Percentiles rank a stretch among this genome's conserved stretches.
These are phyloP conservation scores for Citrus inodora DNA, from an alignment of 345 rosid genomes.

Conservation along the genomic window DNA sequence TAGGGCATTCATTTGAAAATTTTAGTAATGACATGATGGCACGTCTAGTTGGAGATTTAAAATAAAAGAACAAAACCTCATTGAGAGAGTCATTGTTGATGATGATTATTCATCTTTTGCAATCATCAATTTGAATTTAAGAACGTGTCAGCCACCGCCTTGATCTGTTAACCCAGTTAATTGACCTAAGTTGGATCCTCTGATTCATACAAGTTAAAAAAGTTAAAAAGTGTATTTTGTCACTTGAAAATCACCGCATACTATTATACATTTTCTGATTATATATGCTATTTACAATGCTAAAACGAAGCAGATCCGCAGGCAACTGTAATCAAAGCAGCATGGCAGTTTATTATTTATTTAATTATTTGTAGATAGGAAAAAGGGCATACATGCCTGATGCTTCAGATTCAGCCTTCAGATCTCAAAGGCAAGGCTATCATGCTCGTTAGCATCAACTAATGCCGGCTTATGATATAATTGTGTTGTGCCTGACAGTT, in stretches of 20 bases:
- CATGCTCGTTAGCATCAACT: background rate
- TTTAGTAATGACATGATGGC: constrained; percentile 25
- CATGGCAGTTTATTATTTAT: background rate
- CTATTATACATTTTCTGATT: too few species aligned
- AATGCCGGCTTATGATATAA: constrained; percentile 1
- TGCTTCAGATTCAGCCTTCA: too few species aligned
- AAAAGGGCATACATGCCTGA: background rate
- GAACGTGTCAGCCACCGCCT: constrained; percentile 15
- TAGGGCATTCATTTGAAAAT: background rate
- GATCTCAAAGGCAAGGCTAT: background rate
- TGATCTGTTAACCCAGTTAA: background rate
- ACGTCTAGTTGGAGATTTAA: constrained; percentile 6
- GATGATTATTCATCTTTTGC: background rate
- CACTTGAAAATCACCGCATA: too few species aligned
- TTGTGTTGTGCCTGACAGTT: background rate
- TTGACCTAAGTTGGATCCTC: background rate
- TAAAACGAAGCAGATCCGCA: background rate
- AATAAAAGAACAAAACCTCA: background rate
- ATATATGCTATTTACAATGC: too few species aligned
- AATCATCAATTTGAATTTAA: background rate
- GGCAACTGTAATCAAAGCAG: background rate
- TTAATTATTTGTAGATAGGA: background rate
- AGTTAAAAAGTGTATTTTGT: background rate
- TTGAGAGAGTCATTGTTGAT: background rate
- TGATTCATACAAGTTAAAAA: background rate